These are phyloP conservation scores for Bretschneidera sinensis DNA, from an alignment of 345 rosid species.

Conservation along the genomic window DNA sequence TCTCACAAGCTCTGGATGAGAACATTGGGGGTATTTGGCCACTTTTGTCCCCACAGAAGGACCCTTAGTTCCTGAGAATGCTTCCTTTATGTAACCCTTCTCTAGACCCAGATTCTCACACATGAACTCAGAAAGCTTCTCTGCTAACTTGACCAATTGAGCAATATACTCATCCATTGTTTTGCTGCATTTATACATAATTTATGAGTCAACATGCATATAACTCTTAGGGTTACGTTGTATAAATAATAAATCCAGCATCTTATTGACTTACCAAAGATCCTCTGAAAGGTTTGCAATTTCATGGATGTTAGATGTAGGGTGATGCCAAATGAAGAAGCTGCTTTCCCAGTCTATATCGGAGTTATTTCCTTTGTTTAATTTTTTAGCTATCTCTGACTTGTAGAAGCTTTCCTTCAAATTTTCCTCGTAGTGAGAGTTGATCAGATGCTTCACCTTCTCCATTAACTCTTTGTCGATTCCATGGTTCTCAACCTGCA, in stretches of 20 bases:
- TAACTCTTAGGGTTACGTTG: background rate
- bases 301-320: conserved; percentile 51
- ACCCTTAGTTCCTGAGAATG: conserved; percentile 57
- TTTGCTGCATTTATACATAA: conserved; percentile 41
- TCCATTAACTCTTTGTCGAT: conserved; percentile 62
- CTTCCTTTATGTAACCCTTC: conserved; percentile 42
- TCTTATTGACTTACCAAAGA: conserved; percentile 41
- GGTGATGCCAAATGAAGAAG: conserved; percentile 73
- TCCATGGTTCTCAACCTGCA: conserved; percentile 85
- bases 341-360: conserved; percentile 83
- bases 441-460: conserved; percentile 67
- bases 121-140: conserved; percentile 63
- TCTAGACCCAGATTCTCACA: conserved; percentile 73
- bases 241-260: background rate
- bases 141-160: conserved; percentile 57
- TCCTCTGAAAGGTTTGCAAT: conserved; percentile 56
- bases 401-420: conserved; percentile 58
- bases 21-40: conserved; percentile 78
- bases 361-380: conserved; percentile 34
- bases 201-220: background rate
- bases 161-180: conserved; percentile 66
- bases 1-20: conserved; percentile 67
- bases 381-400: conserved; percentile 55
- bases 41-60: conserved; percentile 89
- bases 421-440: conserved; percentile 59